Conservation (phyloP, 2,329 filamentous ascomycete genomes). For the Dactylonectria macrodidyma region DNA sequence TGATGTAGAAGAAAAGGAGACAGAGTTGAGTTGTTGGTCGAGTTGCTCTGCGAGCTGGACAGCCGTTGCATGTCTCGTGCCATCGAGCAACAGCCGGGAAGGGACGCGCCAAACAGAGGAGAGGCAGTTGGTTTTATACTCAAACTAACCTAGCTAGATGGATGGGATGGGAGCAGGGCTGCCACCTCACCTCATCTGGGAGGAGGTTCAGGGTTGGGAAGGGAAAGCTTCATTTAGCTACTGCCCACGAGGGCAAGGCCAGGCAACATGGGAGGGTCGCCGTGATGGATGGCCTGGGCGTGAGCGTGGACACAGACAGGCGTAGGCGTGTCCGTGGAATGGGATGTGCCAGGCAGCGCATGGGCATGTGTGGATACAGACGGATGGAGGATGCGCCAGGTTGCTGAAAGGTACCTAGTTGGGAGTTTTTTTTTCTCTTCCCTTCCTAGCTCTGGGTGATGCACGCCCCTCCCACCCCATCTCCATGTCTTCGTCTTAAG, state of each 20-base stretch:
- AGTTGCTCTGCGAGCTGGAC: conserved; percentile 55
- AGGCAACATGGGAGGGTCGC: conserved; percentile 9
- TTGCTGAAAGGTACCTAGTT: conserved; percentile 18
- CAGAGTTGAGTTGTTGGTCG: conserved; percentile 46
- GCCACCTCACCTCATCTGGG: conserved; percentile 15
- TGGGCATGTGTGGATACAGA: conserved; percentile 12
- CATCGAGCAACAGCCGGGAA: conserved; percentile 53
- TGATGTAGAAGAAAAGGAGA: conserved; percentile 24
- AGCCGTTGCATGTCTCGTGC: conserved; percentile 60
- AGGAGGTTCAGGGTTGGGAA: conserved; percentile 17
- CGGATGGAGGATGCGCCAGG: conserved; percentile 26
- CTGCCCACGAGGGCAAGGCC: conserved; percentile 36
- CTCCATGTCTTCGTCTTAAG: conserved; percentile 27
- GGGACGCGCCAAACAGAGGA: conserved; percentile 49
- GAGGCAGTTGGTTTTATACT: conserved; percentile 59
- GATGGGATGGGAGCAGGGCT: conserved; percentile 37
- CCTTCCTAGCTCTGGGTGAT: neutral
- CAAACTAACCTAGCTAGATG: conserved; percentile 41
- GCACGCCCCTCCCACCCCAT: conserved; percentile 28
- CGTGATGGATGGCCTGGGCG: conserved; percentile 30
- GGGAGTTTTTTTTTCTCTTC: conserved; percentile 14
- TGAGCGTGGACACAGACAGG: conserved; percentile 14
- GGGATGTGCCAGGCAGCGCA: conserved; percentile 28
- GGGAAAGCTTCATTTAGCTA: conserved; percentile 35
- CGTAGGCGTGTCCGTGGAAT: conserved; percentile 2